Evolutionary conservation across 345 rosid species (phyloP), one percentile per base, ranked within the genome.

Genomic region (Boechera retrofracta): DNA sequence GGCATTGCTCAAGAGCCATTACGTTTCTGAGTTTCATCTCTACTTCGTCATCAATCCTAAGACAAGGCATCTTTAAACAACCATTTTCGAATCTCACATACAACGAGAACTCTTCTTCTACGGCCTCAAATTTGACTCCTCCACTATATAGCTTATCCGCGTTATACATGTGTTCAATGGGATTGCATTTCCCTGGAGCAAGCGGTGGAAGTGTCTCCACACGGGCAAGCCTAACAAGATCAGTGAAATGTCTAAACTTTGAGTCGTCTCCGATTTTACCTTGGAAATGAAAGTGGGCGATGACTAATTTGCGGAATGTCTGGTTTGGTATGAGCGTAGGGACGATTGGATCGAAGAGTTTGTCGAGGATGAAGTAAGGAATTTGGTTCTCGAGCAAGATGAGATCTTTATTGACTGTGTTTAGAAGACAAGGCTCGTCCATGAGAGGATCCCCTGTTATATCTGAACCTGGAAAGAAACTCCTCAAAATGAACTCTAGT

Each of bases 331-430:
- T 0, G n/a, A 57, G 15, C 11, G 0, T 33, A 1, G 41, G 2
- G 1, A 57, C 10, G 15, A 60, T 9, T 18, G 15, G 33, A n/a
- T 39, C 10, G 5, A 66, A 79, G 18, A 78, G 66, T 2, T 67
- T 36, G 2, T 54, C 6, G 1, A 79, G 71, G 42, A 79, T 59
- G 21, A 62, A 73, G 66, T 67, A 79, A 31, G 82, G 75, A 53
- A 73, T 75, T 5, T 79, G 82, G 51, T 68, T 76, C 52, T 76
- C 79, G 5, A 76, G 74, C 33, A 76, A 77, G 0, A 70, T 24
- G 29, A 77, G 63, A 29, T 77, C 71, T n/a, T 1, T 21, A 1
- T 0, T 0, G 15, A n/a, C n/a, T n/a, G n/a, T n/a, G n/a, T n/a
- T n/a, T n/a, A n/a, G n/a, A n/a, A n/a, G n/a, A n/a, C n/a, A n/a